Evolutionary conservation across 306 rosid genomes (phyloP).

Genomic region (Dryas drummondii): DNA sequence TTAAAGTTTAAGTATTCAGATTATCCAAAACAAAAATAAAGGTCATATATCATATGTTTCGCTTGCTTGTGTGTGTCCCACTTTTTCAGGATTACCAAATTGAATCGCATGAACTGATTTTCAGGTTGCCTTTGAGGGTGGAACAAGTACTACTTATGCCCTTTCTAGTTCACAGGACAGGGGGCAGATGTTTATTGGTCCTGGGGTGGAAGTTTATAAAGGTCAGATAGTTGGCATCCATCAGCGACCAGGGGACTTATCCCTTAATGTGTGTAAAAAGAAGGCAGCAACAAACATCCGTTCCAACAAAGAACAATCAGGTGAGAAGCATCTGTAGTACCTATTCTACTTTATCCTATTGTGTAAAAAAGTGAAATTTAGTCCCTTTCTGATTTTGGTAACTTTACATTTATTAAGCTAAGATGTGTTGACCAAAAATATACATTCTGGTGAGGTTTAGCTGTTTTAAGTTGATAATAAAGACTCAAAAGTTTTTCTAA

Average conservation of each 20-base stretch:
- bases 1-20: neutral
- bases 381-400: neutral
- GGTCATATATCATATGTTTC: neutral
- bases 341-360: neutral
- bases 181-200: slow-evolving; percentile 85
- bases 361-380: neutral
- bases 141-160: slow-evolving; percentile 87
- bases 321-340: slow-evolving; percentile 42
- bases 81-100: neutral
- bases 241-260: slow-evolving; percentile 91
- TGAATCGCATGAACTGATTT: slow-evolving; percentile 26
- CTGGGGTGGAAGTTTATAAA: slow-evolving; percentile 81
- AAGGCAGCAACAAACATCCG: slow-evolving; percentile 97
- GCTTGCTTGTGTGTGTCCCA: neutral
- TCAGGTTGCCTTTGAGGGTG: slow-evolving; percentile 97
- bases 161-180: slow-evolving; percentile 88
- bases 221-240: slow-evolving; percentile 96
- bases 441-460: neutral
- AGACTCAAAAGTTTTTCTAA: neutral
- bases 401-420: neutral
- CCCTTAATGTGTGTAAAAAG: slow-evolving; percentile 93
- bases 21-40: neutral
- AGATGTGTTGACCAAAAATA: neutral
- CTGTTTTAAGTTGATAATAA: neutral
- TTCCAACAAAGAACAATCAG: slow-evolving; percentile 91